A percentile compares a stretch with the other conserved stretches of the same genome.
Conservation (phyloP, 805 yeast species). For the Wickerhamiella domercqiae region DNA sequence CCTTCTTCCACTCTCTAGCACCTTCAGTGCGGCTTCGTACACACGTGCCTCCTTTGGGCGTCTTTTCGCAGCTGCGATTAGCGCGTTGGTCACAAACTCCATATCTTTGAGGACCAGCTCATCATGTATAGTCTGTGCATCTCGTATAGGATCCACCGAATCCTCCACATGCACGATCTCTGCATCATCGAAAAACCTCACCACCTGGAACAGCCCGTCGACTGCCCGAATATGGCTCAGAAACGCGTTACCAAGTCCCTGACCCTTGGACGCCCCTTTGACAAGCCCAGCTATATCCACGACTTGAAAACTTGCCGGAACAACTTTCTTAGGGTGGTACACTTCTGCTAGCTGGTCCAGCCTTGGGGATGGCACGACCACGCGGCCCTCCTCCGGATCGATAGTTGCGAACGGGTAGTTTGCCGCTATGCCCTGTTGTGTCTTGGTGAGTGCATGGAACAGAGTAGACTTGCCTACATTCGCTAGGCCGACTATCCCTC, state of each 20-base stretch:
- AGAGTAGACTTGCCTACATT: constrained; percentile 50
- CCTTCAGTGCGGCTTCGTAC: constrained; percentile 25
- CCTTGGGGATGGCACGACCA: constrained; percentile 36
- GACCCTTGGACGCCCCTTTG: constrained; percentile 47
- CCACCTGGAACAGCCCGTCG: constrained; percentile 57
- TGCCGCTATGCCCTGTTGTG: constrained; percentile 49
- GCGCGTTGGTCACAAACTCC: constrained; percentile 43
- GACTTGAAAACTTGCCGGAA: constrained; percentile 42
- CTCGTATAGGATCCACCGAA: constrained; percentile 47
- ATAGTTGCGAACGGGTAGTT: constrained; percentile 65
- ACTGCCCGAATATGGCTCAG: constrained; percentile 53
- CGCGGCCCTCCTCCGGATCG: constrained; percentile 53
- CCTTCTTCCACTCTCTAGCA: constrained; percentile 50
- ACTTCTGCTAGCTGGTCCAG: constrained; percentile 34
- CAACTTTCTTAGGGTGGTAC: constrained; percentile 34
- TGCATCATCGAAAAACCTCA: constrained; percentile 46
- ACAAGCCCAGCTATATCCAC: constrained; percentile 61
- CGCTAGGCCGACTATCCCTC: constrained; percentile 47
- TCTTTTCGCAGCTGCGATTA: constrained; percentile 35
- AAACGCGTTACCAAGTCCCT: constrained; percentile 63
- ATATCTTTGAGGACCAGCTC: constrained; percentile 53
- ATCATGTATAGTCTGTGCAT: constrained; percentile 46
- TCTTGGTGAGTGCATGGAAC: constrained; percentile 45
- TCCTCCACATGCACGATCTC: constrained; percentile 57
- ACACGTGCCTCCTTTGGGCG: constrained; percentile 22